Evolutionary conservation across 306 rosid genomes (phyloP).

Genomic region (Quercus wislizeni): DNA sequence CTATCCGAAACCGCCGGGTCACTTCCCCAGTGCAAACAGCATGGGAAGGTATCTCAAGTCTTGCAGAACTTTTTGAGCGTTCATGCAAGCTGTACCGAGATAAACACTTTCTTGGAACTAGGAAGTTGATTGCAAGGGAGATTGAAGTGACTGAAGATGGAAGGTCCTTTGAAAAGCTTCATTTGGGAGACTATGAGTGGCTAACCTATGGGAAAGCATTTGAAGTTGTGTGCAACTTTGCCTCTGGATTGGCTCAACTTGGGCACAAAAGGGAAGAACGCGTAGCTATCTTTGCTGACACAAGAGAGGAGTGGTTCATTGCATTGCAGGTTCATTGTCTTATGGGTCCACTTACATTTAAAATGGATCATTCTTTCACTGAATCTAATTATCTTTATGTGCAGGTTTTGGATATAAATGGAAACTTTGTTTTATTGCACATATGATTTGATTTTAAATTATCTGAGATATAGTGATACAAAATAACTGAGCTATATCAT

Average conservation of each 20-base stretch:
- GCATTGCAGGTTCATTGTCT: conserved; percentile 77
- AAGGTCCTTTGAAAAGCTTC: conserved; percentile 79
- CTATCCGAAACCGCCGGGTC: conserved; percentile 58
- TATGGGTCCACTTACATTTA: not conserved
- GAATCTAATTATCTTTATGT: not conserved
- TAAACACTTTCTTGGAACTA: conserved; percentile 70
- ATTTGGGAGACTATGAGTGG: conserved; percentile 85
- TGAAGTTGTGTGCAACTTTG: conserved; percentile 63
- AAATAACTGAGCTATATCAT: not conserved
- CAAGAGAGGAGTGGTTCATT: conserved; percentile 88
- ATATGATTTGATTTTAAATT: not conserved
- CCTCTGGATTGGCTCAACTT: conserved; percentile 67
- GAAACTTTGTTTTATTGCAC: not conserved
- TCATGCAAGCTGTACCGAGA: conserved; percentile 50
- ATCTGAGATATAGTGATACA: not conserved
- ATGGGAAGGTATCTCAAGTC: conserved; percentile 79
- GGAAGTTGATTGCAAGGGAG: conserved; percentile 62
- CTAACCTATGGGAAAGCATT: conserved; percentile 60
- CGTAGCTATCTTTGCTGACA: conserved; percentile 86
- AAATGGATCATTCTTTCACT: not conserved
- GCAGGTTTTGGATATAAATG: not conserved
- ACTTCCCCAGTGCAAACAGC: conserved; percentile 45
- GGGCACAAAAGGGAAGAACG: conserved; percentile 76
- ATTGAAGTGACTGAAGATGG: conserved; percentile 53
- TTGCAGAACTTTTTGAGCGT: conserved; percentile 76